A percentile compares a stretch with the other conserved stretches of the same genome.
Evolutionary conservation across 1,284 basidiomycete species (phyloP).

Genomic region (Cryptococcus floricola): DNA sequence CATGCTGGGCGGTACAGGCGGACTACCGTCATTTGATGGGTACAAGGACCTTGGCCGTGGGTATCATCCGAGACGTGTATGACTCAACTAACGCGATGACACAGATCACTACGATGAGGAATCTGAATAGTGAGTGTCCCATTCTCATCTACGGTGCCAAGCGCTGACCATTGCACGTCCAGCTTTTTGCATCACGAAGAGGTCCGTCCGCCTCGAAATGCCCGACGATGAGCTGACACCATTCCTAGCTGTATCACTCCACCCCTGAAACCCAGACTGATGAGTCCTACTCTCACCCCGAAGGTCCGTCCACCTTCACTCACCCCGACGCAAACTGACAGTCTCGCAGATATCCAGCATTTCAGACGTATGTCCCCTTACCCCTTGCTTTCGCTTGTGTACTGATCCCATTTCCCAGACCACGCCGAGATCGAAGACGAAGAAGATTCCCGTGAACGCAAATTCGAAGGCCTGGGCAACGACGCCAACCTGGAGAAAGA

Average conservation of each 20-base stretch:
- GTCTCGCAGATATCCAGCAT: slow-evolving; percentile 37
- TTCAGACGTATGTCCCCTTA: slow-evolving; percentile 29
- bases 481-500: slow-evolving; percentile 39
- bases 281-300: slow-evolving; percentile 87
- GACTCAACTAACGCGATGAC: not conserved
- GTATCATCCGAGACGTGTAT: slow-evolving; percentile 12
- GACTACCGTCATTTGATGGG: slow-evolving; percentile 80
- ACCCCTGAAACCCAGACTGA: slow-evolving; percentile 97
- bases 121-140: slow-evolving; percentile 50
- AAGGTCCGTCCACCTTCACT: slow-evolving; percentile 54
- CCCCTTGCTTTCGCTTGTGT: not conserved
- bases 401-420: slow-evolving; percentile 53
- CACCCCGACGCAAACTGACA: not conserved
- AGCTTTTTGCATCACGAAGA: slow-evolving; percentile 89
- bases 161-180: slow-evolving; percentile 1
- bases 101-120: slow-evolving; percentile 51
- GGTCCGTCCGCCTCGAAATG: slow-evolving; percentile 17
- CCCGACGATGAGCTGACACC: not conserved
- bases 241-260: slow-evolving; percentile 76
- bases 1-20: slow-evolving; percentile 65
- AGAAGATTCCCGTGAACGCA: slow-evolving; percentile 61
- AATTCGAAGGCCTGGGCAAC: slow-evolving; percentile 40
- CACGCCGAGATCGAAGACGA: slow-evolving; percentile 78
- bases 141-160: not conserved
- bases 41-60: slow-evolving; percentile 88